These are phyloP conservation scores for Funneliformis geosporum DNA, from an alignment of 192 early-diverging fungal genomes.

Conservation along the genomic window DNA sequence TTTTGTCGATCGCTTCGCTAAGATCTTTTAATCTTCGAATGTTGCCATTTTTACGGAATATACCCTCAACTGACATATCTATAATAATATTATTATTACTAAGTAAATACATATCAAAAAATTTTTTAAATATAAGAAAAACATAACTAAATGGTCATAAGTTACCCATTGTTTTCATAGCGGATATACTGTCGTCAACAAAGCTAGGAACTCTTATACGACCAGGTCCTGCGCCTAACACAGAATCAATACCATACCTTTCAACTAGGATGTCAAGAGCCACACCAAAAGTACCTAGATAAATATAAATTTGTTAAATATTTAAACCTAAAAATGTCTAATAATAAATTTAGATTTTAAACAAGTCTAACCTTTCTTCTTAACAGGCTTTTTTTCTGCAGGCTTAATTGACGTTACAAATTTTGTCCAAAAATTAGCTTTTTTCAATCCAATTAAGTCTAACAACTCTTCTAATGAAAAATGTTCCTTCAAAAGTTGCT, in stretches of 20 bases:
- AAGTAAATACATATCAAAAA: slow-evolving; percentile 1
- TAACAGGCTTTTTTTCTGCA: slow-evolving; percentile 46
- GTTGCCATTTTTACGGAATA: slow-evolving; percentile 98
- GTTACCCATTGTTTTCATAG: slow-evolving; percentile 75
- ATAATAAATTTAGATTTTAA: not conserved
- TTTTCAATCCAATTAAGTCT: slow-evolving; percentile 74
- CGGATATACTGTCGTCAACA: slow-evolving; percentile 77
- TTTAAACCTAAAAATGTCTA: not conserved
- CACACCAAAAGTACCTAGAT: slow-evolving; percentile 86
- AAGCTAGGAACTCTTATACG: slow-evolving; percentile 80
- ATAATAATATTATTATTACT: not conserved
- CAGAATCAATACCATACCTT: slow-evolving; percentile 79
- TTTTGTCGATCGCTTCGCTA: slow-evolving; percentile 82
- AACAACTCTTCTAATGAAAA: slow-evolving; percentile 75
- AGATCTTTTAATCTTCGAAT: slow-evolving; percentile 87
- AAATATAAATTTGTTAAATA: not conserved
- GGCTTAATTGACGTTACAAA: slow-evolving; percentile 68
- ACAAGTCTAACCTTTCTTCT: slow-evolving; percentile 50
- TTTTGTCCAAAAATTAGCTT: slow-evolving; percentile 77
- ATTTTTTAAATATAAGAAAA: not conserved
- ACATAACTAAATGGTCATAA: not conserved
- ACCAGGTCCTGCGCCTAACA: slow-evolving; percentile 64
- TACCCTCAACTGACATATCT: slow-evolving; percentile 82
- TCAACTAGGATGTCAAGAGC: slow-evolving; percentile 83
- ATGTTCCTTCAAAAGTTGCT: slow-evolving; percentile 67